Percentiles rank a stretch among this genome's conserved stretches.
Conservation (phyloP, 768 basidiomycete genomes). For the Pholiota molesta region DNA sequence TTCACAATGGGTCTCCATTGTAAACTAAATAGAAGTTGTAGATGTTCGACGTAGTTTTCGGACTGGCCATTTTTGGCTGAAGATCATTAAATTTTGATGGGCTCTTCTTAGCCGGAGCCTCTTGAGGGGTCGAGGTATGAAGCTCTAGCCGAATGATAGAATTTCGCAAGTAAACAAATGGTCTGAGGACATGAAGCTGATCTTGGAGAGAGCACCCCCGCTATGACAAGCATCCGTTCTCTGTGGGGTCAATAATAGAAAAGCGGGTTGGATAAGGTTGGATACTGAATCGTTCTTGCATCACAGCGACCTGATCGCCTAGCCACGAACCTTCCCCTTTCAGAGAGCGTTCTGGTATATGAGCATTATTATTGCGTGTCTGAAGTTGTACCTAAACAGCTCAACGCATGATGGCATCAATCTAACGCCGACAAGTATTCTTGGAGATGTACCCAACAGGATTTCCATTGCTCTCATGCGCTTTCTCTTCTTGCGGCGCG, state of each 20-base stretch:
- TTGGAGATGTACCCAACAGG: constrained; percentile 1
- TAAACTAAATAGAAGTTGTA: not conserved
- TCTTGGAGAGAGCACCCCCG: not conserved
- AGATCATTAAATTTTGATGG: constrained; percentile 3
- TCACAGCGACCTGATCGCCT: constrained; percentile 32
- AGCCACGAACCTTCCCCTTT: constrained; percentile 16
- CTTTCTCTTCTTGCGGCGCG: constrained; percentile 18
- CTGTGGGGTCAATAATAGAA: constrained; percentile 20
- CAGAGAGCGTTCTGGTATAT: not conserved
- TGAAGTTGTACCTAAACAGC: not conserved
- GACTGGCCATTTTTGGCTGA: constrained; percentile 5
- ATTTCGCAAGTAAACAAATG: not conserved
- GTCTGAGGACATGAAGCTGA: not conserved
- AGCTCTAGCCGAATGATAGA: not conserved
- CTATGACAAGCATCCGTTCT: constrained; percentile 22
- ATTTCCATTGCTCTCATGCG: constrained; percentile 8
- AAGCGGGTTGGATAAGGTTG: not conserved
- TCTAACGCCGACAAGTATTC: constrained; percentile 14
- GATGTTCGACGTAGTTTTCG: constrained; percentile 7
- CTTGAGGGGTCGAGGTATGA: constrained; percentile 7
- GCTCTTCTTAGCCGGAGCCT: constrained; percentile 7
- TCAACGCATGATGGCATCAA: constrained; percentile 13
- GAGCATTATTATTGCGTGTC: constrained; percentile 3
- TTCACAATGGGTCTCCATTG: not conserved
- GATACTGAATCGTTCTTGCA: constrained; percentile 10